These are phyloP conservation scores for Annulohypoxylon bovei DNA, from an alignment of 495 filamentous ascomycete species.

Conservation along the genomic window DNA sequence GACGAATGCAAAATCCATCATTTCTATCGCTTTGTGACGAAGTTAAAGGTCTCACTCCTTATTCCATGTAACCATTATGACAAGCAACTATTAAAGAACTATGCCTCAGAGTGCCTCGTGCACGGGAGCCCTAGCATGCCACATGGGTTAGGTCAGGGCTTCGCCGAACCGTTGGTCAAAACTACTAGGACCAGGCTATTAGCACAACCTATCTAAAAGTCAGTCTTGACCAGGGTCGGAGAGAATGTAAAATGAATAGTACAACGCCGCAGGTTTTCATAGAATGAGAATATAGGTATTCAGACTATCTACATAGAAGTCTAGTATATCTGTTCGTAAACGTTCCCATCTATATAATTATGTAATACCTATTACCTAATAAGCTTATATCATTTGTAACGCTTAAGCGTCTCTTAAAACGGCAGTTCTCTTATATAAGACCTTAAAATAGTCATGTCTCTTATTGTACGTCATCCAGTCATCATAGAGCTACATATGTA, in stretches of 20 bases:
- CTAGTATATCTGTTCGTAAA: not conserved
- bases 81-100: conserved; percentile 30
- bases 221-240: conserved; percentile 17
- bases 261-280: conserved; percentile 25
- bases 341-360: too few species aligned
- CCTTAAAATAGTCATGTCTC: not conserved
- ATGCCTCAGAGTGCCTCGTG: conserved; percentile 33
- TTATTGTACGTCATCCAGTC: not conserved
- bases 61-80: conserved; percentile 25
- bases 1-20: conserved; percentile 15
- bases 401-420: too few species aligned
- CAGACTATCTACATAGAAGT: not conserved
- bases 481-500: not conserved
- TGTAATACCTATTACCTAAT: too few species aligned
- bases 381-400: not conserved
- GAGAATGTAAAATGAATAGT: conserved; percentile 38
- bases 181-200: conserved; percentile 23
- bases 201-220: conserved; percentile 21
- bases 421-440: not conserved
- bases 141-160: conserved; percentile 35
- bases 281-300: conserved; percentile 28
- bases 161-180: conserved; percentile 27
- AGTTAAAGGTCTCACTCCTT: conserved; percentile 24
- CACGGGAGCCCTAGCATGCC: conserved; percentile 17
- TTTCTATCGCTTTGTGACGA: conserved; percentile 2